Base-by-base conservation (phyloP, 2,329 filamentous ascomycete species). In the Xylogone sp. region DNA sequence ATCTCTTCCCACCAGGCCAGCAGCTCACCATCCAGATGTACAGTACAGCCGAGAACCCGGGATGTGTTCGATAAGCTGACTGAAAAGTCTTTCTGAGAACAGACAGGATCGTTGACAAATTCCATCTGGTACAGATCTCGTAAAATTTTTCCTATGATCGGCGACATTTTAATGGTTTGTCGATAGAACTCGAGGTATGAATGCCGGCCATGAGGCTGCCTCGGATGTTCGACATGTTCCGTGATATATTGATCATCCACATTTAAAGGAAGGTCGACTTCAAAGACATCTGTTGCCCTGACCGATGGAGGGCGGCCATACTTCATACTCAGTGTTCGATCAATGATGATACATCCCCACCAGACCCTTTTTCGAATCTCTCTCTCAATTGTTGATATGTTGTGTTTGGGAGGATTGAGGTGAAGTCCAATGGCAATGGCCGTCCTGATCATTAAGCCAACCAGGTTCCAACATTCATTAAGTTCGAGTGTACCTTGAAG, bases 391-490 rank as follows among this genome's bases (percentile, higher is more conserved):
- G 43, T 39, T 16, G 34, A 39, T 6, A 19, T 34, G 13, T 39
- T 16, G n/a, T 39, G 34, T 13, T 18, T 13, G 4, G 34, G 34
- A 7, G 34, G 34, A 27, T 56, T 57, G 6, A 53, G 29, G 34
- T 66, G 61, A 10, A 69, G 43, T 0, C 66, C 64, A 2, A 68
- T 47, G 3, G 59, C 60, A 42, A 65, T 60, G 8, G 66, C 66
- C 2, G 59, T 56, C 12, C 66, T 58, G 8, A 68, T 50, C 3
- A 66, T 67, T 13, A 66, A 53, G 3, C 64, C 65, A 2, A 63
- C 46, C 5, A 59, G 53, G 43, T 61, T 61, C 65, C 65, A 69
- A 54, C 65, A 67, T 1, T 65, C 61, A 21, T 66, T 57, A 3
- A 59, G 59, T 21, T 62, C 57, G 1, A 54, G 56, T 0, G 64